Evolutionary conservation across 1,284 basidiomycete genomes (phyloP), one percentile per base, ranked within the genome.

Genomic region (Hemileia vastatrix): DNA sequence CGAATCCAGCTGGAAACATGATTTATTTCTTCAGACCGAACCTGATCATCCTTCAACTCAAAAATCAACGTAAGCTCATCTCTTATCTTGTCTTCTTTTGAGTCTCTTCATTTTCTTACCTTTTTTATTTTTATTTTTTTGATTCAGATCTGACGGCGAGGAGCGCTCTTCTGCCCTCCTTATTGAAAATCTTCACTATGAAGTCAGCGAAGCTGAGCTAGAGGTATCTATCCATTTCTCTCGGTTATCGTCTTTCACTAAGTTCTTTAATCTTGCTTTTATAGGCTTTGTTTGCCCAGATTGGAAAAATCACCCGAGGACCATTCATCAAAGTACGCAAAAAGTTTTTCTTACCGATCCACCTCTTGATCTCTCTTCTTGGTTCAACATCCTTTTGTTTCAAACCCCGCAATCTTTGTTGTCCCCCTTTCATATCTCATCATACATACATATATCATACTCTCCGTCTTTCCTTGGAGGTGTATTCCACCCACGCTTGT

Each of bases 261-360:
- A 24, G n/a, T 44, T n/a, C n/a, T 1, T 13, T 45, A 36, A 19
- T 19, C 50, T 3, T 36, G 6, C 18, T 18, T 33, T 51, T 18
- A 6, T 24, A 54, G 58, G 58, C 58, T 4, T 51, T 60, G 40
- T 60, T 60, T 27, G 49, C 36, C 21, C 58, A 60, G 44, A 60
- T 60, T 43, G 51, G 58, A 3, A 60, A 60, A 44, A 33, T 60
- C n/a, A 51, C 53, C 36, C 36, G 58, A 23, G 58, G 58, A 15
- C 58, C 58, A 11, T 52, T 60, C 40, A 60, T 60, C 58, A 60
- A 60, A 60, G 58, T 60, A 60, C 36, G 58, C 43, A 50, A 36
- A 27, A 43, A 51, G 40, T 32, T 59, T 59, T 59, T 59, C 49
- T 45, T 36, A n/a, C n/a, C n/a, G n/a, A n/a, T n/a, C n/a, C n/a